phyloP scores from a whole-genome alignment of 345 rosid species.

The Mercurialis annua region DNA sequence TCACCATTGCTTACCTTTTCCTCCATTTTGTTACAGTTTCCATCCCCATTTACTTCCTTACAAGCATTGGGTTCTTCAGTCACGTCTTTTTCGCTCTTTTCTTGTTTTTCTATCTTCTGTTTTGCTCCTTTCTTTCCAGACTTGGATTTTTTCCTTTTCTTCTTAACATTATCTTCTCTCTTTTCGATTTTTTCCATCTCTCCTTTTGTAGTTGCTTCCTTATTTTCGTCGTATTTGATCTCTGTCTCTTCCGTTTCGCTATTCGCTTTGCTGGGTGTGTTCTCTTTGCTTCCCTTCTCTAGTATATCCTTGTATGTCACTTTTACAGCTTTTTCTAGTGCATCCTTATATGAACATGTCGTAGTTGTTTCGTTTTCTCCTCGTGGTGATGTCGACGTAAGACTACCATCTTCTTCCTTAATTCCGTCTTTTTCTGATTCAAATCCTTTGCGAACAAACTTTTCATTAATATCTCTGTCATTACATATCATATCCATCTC shows the following conservation, averaged over 20 bases:
- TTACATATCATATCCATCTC: conserved; percentile 33
- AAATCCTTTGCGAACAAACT: neutral
- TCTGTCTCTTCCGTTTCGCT: neutral
- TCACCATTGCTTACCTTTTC: conserved; percentile 28
- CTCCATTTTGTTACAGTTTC: neutral
- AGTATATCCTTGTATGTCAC: conserved; percentile 48
- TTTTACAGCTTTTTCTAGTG: conserved; percentile 32
- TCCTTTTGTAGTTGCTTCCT: conserved; percentile 7
- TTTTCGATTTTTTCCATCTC: neutral
- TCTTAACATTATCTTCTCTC: neutral
- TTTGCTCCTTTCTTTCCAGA: neutral
- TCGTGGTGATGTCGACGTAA: neutral
- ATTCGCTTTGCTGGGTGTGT: neutral
- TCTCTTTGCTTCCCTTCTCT: conserved; percentile 41
- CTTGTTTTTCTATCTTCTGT: neutral
- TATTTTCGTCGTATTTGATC: too few species aligned
- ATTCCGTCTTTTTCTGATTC: neutral
- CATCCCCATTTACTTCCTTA: neutral
- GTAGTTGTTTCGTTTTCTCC: neutral
- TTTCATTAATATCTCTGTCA: conserved; percentile 16
- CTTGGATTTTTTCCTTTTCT: neutral
- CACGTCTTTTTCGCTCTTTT: neutral
- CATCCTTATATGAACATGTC: neutral
- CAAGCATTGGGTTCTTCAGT: neutral
- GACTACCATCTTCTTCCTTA: neutral